These are phyloP conservation scores for Neophaeococcomyces aloes DNA, from an alignment of 2,329 filamentous ascomycete genomes.

Conservation along the genomic window DNA sequence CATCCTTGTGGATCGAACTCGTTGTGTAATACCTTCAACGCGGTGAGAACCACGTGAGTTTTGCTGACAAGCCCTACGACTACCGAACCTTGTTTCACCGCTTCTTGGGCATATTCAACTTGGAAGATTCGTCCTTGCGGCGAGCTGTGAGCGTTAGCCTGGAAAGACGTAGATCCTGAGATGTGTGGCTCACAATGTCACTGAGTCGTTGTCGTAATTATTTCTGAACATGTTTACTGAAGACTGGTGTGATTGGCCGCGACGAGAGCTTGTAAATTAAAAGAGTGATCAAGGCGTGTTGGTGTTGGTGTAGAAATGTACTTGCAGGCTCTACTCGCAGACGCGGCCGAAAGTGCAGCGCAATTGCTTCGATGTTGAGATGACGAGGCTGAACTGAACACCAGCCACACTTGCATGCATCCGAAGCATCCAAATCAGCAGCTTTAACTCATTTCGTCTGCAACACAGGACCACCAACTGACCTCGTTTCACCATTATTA, in stretches of 20 bases:
- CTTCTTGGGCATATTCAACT: slow-evolving; percentile 97
- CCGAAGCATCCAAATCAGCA: too few species aligned
- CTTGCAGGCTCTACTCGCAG: too few species aligned
- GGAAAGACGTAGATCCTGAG: slow-evolving; percentile 5
- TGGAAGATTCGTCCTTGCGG: slow-evolving; percentile 99
- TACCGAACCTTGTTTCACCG: slow-evolving; percentile 93
- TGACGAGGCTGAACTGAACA: too few species aligned
- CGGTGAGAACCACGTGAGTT: slow-evolving; percentile 90
- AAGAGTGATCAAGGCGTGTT: too few species aligned
- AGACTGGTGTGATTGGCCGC: background rate
- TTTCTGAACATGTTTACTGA: slow-evolving; percentile 81
- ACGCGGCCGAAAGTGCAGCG: too few species aligned
- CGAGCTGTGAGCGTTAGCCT: slow-evolving; percentile 51
- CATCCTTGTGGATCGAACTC: slow-evolving; percentile 5
- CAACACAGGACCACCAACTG: too few species aligned
- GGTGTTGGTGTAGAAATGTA: too few species aligned
- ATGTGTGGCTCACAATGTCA: slow-evolving; percentile 72
- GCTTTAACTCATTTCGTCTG: too few species aligned
- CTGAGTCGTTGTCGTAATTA: slow-evolving; percentile 99
- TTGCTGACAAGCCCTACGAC: slow-evolving; percentile 96
- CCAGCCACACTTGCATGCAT: too few species aligned
- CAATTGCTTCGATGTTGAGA: too few species aligned
- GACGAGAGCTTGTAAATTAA: background rate
- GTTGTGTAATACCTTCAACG: slow-evolving; percentile 65
- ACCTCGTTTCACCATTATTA: too few species aligned